Evolutionary conservation across 306 rosid genomes (phyloP).

Genomic region (Lotus japonicus): DNA sequence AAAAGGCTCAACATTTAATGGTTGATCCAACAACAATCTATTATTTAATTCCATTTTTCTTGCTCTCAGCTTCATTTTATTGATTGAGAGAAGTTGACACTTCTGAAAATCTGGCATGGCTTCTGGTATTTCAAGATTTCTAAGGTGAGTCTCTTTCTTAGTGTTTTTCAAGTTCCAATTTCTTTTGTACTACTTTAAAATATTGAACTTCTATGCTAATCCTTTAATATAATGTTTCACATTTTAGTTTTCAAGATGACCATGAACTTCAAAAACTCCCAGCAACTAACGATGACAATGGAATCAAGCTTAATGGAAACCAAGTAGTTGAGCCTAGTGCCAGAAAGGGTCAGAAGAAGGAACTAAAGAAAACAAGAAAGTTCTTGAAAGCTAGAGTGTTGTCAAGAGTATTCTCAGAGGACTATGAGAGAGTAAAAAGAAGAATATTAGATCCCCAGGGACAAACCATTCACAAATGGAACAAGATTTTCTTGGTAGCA

Average conservation of each 20-base stretch:
- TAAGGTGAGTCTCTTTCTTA: conserved; percentile 30
- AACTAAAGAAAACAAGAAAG: conserved; percentile 11
- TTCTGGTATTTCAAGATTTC: conserved; percentile 43
- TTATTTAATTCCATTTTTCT: neutral
- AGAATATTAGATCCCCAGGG: conserved; percentile 39
- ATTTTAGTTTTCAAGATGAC: conserved; percentile 36
- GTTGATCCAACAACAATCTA: neutral
- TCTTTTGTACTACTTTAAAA: neutral
- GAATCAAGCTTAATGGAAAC: conserved; percentile 9
- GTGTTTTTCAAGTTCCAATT: neutral
- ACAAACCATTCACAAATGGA: conserved; percentile 29
- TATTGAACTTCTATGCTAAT: neutral
- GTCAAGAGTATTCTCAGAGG: conserved; percentile 41
- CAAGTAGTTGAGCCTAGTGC: conserved; percentile 13
- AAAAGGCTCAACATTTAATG: neutral
- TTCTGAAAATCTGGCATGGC: conserved; percentile 35
- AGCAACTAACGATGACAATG: neutral
- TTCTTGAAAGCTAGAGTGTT: conserved; percentile 24
- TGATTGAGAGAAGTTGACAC: conserved; percentile 14
- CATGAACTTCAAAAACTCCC: conserved; percentile 12
- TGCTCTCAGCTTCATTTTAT: neutral
- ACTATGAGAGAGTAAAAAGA: conserved; percentile 27
- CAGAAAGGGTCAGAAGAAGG: conserved; percentile 10
- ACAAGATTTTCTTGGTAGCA: conserved; percentile 37
- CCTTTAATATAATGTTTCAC: neutral